phyloP scores from a whole-genome alignment of 2,329 filamentous ascomycete genomes.

The Corinectria fuckeliana region DNA sequence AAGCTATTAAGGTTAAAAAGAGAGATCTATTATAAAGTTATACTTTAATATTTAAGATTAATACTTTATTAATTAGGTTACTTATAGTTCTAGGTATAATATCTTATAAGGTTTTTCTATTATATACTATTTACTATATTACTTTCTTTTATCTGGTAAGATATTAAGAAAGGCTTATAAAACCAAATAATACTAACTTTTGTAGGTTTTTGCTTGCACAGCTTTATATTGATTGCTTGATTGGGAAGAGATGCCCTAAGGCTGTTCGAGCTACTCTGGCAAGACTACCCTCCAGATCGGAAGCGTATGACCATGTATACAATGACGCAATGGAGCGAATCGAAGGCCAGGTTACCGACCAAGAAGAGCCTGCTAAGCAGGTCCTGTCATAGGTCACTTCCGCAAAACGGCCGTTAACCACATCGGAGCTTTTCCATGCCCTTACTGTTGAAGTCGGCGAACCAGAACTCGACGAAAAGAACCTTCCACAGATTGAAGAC shows the following conservation, averaged over 20 bases:
- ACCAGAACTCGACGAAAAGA: slow-evolving; percentile 41
- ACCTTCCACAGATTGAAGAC: slow-evolving; percentile 41
- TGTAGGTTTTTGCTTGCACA: not conserved
- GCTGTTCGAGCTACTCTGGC: not conserved
- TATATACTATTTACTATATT: too few species aligned
- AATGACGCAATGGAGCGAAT: slow-evolving; percentile 28
- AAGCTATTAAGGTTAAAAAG: too few species aligned
- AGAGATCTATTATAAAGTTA: too few species aligned
- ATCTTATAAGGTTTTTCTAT: too few species aligned
- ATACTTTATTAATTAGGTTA: too few species aligned
- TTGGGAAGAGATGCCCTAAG: not conserved
- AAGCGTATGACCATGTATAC: not conserved
- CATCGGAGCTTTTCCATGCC: slow-evolving; percentile 47
- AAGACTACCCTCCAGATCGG: not conserved
- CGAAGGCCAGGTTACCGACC: slow-evolving; percentile 40
- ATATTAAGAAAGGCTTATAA: too few species aligned
- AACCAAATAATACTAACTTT: not conserved
- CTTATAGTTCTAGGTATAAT: too few species aligned
- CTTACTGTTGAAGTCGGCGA: slow-evolving; percentile 43
- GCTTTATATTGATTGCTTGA: not conserved
- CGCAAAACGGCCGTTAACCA: slow-evolving; percentile 41
- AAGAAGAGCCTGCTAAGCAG: slow-evolving; percentile 43
- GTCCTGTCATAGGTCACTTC: slow-evolving; percentile 48
- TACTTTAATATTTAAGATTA: too few species aligned
- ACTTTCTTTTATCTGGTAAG: not conserved